Conservation (phyloP, 2,329 filamentous ascomycete species). For the Reticulascus tulasneorum region DNA sequence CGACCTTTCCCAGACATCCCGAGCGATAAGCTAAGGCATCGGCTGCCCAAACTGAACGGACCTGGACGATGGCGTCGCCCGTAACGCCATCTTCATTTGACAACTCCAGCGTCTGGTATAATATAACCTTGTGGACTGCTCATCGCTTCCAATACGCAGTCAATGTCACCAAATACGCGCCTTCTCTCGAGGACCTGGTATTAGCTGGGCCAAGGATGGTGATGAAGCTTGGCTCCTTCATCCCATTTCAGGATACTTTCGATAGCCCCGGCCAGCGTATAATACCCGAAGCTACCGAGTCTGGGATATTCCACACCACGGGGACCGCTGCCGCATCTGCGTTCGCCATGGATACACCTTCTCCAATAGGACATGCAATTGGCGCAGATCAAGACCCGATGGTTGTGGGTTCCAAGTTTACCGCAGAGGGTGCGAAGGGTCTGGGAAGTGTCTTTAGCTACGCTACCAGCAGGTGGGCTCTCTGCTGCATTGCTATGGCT, state of each 20-base stretch:
- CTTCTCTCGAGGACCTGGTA: constrained; percentile 65
- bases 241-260: constrained; percentile 55
- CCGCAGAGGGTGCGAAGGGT: constrained; percentile 60
- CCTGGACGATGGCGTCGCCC: constrained; percentile 7
- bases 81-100: constrained; percentile 21
- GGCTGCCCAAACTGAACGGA: neutral
- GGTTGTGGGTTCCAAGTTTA: constrained; percentile 39
- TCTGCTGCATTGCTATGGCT: constrained; percentile 81
- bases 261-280: constrained; percentile 57
- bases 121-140: constrained; percentile 50
- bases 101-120: constrained; percentile 45
- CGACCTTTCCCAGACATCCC: constrained; percentile 6
- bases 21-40: constrained; percentile 10
- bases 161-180: constrained; percentile 56
- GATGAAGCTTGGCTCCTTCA: constrained; percentile 62
- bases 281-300: constrained; percentile 54
- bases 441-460: constrained; percentile 88
- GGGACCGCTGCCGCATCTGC: constrained; percentile 38
- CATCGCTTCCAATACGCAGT: constrained; percentile 39
- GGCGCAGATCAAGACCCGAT: constrained; percentile 32
- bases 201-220: constrained; percentile 67
- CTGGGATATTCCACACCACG: constrained; percentile 34
- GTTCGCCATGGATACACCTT: constrained; percentile 18
- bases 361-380: constrained; percentile 24
- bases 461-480: constrained; percentile 85